phyloP scores from a whole-genome alignment of 257 asterid genomes.

The Ilex asprella region DNA sequence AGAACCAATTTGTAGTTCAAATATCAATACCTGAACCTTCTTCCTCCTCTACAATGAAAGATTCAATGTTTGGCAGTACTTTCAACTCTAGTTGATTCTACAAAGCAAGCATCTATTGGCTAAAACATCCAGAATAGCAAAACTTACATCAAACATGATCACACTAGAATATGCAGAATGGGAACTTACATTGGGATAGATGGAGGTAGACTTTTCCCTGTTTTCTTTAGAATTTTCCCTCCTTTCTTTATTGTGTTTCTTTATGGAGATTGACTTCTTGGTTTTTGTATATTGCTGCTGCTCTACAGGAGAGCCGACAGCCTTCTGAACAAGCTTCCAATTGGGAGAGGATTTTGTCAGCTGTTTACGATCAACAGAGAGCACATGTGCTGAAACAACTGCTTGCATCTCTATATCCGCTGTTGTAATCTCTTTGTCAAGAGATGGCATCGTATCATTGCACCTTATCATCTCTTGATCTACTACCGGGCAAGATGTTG shows the following conservation, averaged over 20 bases:
- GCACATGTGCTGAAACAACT: slow-evolving; percentile 5
- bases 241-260: slow-evolving; percentile 25
- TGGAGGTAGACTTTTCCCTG: slow-evolving; percentile 22
- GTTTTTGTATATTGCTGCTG: slow-evolving; percentile 25
- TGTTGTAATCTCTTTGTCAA: slow-evolving; percentile 17
- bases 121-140: neutral
- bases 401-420: slow-evolving; percentile 16
- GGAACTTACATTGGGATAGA: slow-evolving; percentile 39
- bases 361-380: slow-evolving; percentile 15
- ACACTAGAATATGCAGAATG: slow-evolving; percentile 7
- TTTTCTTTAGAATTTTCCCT: slow-evolving; percentile 24
- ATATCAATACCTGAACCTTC: slow-evolving; percentile 83
- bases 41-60: slow-evolving; percentile 65
- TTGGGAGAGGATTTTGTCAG: slow-evolving; percentile 18
- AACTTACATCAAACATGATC: slow-evolving; percentile 9
- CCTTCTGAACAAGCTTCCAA: slow-evolving; percentile 22
- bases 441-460: slow-evolving; percentile 8
- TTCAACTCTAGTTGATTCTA: slow-evolving; percentile 43
- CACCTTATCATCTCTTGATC: slow-evolving; percentile 20
- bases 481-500: slow-evolving; percentile 24
- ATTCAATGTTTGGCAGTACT: slow-evolving; percentile 60
- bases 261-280: slow-evolving; percentile 22
- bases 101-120: slow-evolving; percentile 20
- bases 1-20: slow-evolving; percentile 2
- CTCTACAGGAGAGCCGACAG: slow-evolving; percentile 16